Evolutionary conservation across 2,329 filamentous ascomycete genomes (phyloP), one percentile per base, ranked within the genome.

Genomic region (Hypocrella siamensis): DNA sequence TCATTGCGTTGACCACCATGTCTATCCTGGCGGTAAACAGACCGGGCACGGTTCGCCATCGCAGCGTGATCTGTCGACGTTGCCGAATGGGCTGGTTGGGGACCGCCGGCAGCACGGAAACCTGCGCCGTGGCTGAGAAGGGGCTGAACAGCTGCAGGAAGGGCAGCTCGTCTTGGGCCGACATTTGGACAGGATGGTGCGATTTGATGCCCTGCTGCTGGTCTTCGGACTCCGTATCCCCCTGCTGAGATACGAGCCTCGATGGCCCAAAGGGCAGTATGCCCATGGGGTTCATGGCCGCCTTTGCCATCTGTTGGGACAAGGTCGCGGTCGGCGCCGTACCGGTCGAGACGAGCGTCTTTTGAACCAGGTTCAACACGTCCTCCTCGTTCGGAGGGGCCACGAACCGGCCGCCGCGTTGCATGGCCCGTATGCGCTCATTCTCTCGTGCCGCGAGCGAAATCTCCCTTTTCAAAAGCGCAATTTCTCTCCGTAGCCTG

Each of bases 131-230:
- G 35, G 80, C 74, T 0, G 59, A 60, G 11, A 90, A 63, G 0
- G 78, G 71, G 1, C 72, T 79, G 43, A 90, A 84, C 7, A 78
- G 62, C 28, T 78, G 69, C 0, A 86, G 61, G 40, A 78, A 84
- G 0, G 77, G 72, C 3, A 79, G 54, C 31, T 79, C 70, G 37
- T 85, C 70, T 1, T 65, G 58, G 2, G 78, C 62, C 1, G 68
- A 63, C 54, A 85, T 61, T 1, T 62, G 61, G 2, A 73, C 45
- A 0, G 78, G 82, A 31, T 70, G 66, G 44, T 86, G 80, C 2
- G 77, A 80, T 31, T 49, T 54, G 37, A 59, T 49, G 6, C 65
- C 56, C 0, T 67, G n/a, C n/a, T n/a, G n/a, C n/a, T n/a, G 48
- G 2, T 57, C 44, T 4, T 58, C 45, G 9, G 53, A 47, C 9